These are phyloP conservation scores for Gnomoniopsis smithogilvyi DNA, from an alignment of 2,329 filamentous ascomycete genomes.

Conservation along the genomic window DNA sequence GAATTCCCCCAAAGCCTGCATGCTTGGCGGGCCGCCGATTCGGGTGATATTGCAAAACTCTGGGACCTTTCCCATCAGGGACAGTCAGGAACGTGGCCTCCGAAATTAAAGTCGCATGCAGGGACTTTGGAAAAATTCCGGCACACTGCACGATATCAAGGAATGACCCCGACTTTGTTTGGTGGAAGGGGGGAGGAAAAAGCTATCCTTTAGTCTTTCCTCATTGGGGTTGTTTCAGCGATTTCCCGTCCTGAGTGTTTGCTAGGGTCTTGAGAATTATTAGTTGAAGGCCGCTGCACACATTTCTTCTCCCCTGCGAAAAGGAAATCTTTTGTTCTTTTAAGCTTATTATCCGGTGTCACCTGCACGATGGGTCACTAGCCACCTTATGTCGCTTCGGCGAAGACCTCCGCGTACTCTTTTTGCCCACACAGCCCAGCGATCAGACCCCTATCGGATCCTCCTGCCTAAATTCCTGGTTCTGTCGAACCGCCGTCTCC, in stretches of 20 bases:
- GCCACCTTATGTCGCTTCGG: neutral
- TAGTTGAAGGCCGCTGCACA: neutral
- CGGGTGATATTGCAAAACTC: neutral
- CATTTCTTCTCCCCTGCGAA: neutral
- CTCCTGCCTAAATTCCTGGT: conserved; percentile 8
- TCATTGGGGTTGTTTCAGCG: conserved; percentile 3
- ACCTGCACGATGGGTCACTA: too few relatives aligned
- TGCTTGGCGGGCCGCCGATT: neutral
- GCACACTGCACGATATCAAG: conserved; percentile 21
- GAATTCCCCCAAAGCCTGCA: neutral
- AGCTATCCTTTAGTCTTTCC: conserved; percentile 6
- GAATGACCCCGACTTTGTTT: conserved; percentile 17
- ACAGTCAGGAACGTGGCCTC: conserved; percentile 29
- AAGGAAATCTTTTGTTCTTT: too few relatives aligned
- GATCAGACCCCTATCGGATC: conserved; percentile 1
- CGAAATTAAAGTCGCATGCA: conserved; percentile 21
- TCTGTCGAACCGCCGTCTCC: neutral
- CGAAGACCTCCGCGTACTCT: too few relatives aligned
- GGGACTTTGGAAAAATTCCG: conserved; percentile 5
- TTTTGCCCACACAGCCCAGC: neutral
- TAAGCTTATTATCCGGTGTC: neutral
- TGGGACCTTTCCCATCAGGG: conserved; percentile 23
- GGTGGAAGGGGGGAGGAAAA: conserved; percentile 17
- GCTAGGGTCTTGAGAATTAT: neutral
- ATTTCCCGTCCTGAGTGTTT: conserved; percentile 1